phyloP scores from a whole-genome alignment of 2,329 filamentous ascomycete species.

The Colletotrichum chlorophyti region DNA sequence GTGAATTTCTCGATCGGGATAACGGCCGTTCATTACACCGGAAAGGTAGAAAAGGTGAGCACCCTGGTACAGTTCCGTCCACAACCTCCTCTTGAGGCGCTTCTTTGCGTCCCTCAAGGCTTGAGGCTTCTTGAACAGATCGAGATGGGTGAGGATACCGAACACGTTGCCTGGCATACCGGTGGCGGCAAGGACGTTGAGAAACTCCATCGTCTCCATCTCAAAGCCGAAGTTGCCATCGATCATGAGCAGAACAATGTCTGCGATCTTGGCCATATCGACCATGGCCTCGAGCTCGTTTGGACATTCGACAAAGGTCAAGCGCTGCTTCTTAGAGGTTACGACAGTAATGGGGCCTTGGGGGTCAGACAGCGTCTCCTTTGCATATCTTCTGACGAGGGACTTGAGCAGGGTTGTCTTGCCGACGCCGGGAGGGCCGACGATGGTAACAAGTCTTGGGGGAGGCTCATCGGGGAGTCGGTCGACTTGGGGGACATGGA shows the following conservation, averaged over 20 bases:
- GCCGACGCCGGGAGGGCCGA: slow-evolving; percentile 92
- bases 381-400: slow-evolving; percentile 90
- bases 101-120: slow-evolving; percentile 94
- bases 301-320: slow-evolving; percentile 97
- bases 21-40: slow-evolving; percentile 94
- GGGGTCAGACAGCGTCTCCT: slow-evolving; percentile 90
- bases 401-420: slow-evolving; percentile 97
- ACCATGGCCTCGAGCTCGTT: slow-evolving; percentile 97
- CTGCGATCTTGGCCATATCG: slow-evolving; percentile 94
- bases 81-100: slow-evolving; percentile 91
- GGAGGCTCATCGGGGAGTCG: slow-evolving; percentile 94
- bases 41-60: slow-evolving; percentile 97
- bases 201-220: slow-evolving; percentile 99
- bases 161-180: slow-evolving; percentile 99
- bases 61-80: slow-evolving; percentile 96
- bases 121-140: slow-evolving; percentile 93
- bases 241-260: slow-evolving; percentile 97
- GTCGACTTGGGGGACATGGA: slow-evolving; percentile 97
- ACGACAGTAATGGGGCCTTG: slow-evolving; percentile 94
- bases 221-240: slow-evolving; percentile 99
- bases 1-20: slow-evolving; percentile 95
- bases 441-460: slow-evolving; percentile 89
- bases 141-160: slow-evolving; percentile 93
- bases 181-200: slow-evolving; percentile 90
- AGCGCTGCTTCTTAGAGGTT: slow-evolving; percentile 91